phyloP scores from a whole-genome alignment of 495 filamentous ascomycete species.

The Penicillium silybi region DNA sequence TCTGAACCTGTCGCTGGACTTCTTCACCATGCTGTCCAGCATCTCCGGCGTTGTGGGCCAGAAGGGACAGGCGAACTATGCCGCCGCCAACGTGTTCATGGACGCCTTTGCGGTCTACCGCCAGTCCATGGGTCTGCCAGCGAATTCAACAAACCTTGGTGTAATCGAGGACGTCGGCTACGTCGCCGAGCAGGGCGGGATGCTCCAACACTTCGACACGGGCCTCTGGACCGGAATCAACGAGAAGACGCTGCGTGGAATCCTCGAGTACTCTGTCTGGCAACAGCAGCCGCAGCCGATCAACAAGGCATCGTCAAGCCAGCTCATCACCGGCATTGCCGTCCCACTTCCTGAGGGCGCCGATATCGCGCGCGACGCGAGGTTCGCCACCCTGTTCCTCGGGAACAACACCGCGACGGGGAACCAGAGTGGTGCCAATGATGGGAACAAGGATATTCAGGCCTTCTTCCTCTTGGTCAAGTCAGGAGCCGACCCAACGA shows the following conservation, averaged over 20 bases:
- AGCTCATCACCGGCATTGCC: not conserved
- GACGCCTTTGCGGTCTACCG: conserved; percentile 35
- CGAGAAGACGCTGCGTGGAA: not conserved
- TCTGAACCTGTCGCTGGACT: conserved; percentile 35
- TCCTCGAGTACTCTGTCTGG: conserved; percentile 1
- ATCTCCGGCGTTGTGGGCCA: conserved; percentile 30
- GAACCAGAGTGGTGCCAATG: not conserved
- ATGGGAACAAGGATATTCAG: not conserved
- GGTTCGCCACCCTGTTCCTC: not conserved
- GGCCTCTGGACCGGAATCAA: not conserved
- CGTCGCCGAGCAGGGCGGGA: conserved; percentile 11
- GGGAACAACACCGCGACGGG: not conserved
- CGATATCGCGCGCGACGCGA: not conserved
- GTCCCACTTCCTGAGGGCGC: not conserved
- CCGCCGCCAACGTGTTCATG: conserved; percentile 30
- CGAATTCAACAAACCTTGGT: conserved; percentile 15
- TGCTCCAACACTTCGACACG: conserved; percentile 18
- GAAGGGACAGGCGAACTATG: conserved; percentile 31
- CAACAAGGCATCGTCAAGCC: not conserved
- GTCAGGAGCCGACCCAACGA: too few relatives aligned
- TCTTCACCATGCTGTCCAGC: conserved; percentile 44
- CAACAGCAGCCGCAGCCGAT: not conserved
- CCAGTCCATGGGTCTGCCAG: conserved; percentile 21
- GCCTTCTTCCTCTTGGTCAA: not conserved
- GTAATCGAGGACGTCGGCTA: conserved; percentile 25